phyloP scores from a whole-genome alignment of 495 filamentous ascomycete species.

The Podospora australis region DNA sequence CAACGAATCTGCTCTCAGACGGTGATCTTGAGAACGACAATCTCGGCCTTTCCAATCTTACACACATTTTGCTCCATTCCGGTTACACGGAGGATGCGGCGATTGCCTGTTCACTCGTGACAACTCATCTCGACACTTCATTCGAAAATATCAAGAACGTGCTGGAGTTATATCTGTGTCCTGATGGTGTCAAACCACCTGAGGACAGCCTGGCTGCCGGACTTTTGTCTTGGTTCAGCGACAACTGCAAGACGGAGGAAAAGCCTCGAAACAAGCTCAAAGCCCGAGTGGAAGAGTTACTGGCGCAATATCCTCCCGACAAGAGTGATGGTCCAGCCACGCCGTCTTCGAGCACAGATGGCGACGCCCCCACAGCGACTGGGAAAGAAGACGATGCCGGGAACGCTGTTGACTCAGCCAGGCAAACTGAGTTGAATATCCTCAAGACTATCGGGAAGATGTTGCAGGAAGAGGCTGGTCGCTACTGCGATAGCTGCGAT shows the following conservation, averaged over 20 bases:
- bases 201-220: not conserved
- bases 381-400: not conserved
- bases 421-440: not conserved
- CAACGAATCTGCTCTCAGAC: not conserved
- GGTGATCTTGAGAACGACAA: not conserved
- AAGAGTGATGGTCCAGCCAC: not conserved
- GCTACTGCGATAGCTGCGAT: not conserved
- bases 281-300: not conserved
- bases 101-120: not conserved
- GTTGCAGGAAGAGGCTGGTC: not conserved
- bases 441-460: not conserved
- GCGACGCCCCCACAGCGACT: not conserved
- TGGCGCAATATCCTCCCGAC: not conserved
- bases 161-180: not conserved
- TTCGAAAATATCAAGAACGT: not conserved
- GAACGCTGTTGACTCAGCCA: not conserved
- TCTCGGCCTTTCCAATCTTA: not conserved
- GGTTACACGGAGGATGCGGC: not conserved
- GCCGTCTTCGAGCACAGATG: not conserved
- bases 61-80: not conserved
- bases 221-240: not conserved
- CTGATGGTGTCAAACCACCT: not conserved
- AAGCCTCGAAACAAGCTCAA: not conserved
- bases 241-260: not conserved
- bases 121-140: not conserved